A percentile compares a stretch with the other conserved stretches of the same genome.
phyloP scores from a whole-genome alignment of 1,139 yeast species.

The Lodderomyces margitis region DNA sequence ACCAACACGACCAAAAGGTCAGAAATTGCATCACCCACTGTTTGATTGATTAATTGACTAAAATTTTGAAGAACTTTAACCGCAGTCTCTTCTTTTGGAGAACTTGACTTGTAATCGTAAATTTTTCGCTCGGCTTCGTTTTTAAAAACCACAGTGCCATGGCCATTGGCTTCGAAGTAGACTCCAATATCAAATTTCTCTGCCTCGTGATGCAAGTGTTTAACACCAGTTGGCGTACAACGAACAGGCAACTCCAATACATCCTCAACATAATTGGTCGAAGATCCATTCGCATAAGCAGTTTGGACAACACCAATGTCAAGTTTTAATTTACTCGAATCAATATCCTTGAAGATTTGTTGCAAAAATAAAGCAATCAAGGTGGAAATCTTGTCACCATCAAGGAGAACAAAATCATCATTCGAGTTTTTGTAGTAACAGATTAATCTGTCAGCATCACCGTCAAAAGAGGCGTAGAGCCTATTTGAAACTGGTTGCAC shows the following conservation, averaged over 20 bases:
- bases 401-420: slow-evolving; percentile 64
- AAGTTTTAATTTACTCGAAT: slow-evolving; percentile 36
- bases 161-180: slow-evolving; percentile 99
- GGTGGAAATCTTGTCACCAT: slow-evolving; percentile 93
- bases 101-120: slow-evolving; percentile 22
- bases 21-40: slow-evolving; percentile 96
- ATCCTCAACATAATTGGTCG: slow-evolving; percentile 68
- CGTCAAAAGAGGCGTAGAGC: slow-evolving; percentile 86
- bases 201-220: slow-evolving; percentile 90
- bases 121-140: slow-evolving; percentile 47
- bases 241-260: slow-evolving; percentile 72
- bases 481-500: slow-evolving; percentile 43
- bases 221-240: slow-evolving; percentile 95
- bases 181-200: slow-evolving; percentile 84
- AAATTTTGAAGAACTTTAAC: slow-evolving; percentile 54
- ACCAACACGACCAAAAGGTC: slow-evolving; percentile 78
- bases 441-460: slow-evolving; percentile 95
- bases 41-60: slow-evolving; percentile 79
- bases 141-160: slow-evolving; percentile 89
- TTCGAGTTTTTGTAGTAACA: slow-evolving; percentile 63
- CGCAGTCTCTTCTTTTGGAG: slow-evolving; percentile 36
- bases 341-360: slow-evolving; percentile 44
- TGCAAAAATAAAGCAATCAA: slow-evolving; percentile 70
- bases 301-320: slow-evolving; percentile 90
- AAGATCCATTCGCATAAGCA: slow-evolving; percentile 94